Conservation (phyloP, 257 asterid genomes). For the Ocimum tenuiflorum region DNA sequence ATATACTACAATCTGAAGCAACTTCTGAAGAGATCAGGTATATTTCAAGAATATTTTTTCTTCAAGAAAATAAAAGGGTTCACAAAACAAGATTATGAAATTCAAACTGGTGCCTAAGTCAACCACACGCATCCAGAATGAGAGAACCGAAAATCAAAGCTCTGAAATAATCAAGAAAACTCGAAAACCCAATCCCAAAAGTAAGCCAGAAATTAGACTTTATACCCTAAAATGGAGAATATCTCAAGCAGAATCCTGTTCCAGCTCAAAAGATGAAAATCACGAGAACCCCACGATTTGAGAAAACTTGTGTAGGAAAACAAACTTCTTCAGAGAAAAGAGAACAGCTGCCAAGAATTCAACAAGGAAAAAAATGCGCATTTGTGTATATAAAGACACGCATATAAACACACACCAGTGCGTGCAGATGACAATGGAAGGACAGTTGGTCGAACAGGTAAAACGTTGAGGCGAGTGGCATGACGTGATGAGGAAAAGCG, state of each 20-base stretch:
- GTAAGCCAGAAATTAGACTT: background rate
- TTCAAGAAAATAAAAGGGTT: too few relatives aligned
- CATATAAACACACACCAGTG: background rate
- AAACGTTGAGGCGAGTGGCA: constrained; percentile 17
- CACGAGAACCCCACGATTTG: constrained; percentile 7
- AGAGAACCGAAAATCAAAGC: background rate
- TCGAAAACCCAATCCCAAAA: background rate
- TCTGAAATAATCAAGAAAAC: background rate
- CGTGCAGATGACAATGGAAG: background rate
- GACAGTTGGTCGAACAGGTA: background rate
- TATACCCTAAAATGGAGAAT: background rate
- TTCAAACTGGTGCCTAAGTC: background rate
- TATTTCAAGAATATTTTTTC: too few relatives aligned
- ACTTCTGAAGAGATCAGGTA: background rate
- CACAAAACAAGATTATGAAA: background rate
- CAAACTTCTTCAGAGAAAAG: background rate
- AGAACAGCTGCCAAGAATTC: background rate
- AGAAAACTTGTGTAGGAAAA: background rate
- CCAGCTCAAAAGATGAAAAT: constrained; percentile 9
- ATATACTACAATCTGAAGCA: background rate
- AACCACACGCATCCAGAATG: background rate
- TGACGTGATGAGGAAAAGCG: constrained; percentile 14
- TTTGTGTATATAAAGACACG: background rate
- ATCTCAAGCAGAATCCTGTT: too few relatives aligned
- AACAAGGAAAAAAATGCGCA: background rate